Conservation (phyloP, 805 yeast genomes). For the Priceomyces castillae region DNA sequence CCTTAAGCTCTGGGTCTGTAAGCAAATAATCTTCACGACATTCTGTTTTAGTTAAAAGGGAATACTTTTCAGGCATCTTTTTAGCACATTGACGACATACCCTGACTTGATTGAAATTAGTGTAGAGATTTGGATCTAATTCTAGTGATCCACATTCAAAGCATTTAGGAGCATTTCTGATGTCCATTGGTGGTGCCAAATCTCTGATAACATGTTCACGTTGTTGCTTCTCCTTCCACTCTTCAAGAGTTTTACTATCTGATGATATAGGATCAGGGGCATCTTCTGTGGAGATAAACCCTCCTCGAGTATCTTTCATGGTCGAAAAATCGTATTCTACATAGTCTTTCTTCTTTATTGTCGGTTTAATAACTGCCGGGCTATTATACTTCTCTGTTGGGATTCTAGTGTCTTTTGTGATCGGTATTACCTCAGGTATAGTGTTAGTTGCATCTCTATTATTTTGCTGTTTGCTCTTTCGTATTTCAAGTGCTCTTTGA, state of each 20-base stretch:
- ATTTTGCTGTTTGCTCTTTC: conserved; percentile 30
- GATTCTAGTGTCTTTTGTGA: not conserved
- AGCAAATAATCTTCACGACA: conserved; percentile 87
- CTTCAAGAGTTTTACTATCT: conserved; percentile 33
- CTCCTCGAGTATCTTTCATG: conserved; percentile 88
- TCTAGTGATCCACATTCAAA: conserved; percentile 80
- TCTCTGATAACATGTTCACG: conserved; percentile 42
- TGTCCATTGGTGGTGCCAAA: conserved; percentile 69
- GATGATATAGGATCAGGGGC: conserved; percentile 15
- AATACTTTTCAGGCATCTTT: conserved; percentile 78
- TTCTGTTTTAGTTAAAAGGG: conserved; percentile 91
- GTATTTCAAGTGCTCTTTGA: conserved; percentile 49
- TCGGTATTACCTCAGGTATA: conserved; percentile 11
- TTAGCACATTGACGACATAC: conserved; percentile 81
- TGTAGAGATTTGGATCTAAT: conserved; percentile 66
- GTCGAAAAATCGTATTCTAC: conserved; percentile 86
- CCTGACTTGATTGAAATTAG: conserved; percentile 61
- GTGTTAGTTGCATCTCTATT: conserved; percentile 33
- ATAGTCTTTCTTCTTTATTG: conserved; percentile 59
- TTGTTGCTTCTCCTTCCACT: conserved; percentile 48
- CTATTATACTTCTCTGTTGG: conserved; percentile 4
- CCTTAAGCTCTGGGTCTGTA: conserved; percentile 90
- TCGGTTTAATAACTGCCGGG: conserved; percentile 20
- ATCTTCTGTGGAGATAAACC: conserved; percentile 53
- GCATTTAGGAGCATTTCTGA: conserved; percentile 76